Base-by-base conservation (phyloP, 495 filamentous ascomycete genomes). In the Acidomyces sp. region DNA sequence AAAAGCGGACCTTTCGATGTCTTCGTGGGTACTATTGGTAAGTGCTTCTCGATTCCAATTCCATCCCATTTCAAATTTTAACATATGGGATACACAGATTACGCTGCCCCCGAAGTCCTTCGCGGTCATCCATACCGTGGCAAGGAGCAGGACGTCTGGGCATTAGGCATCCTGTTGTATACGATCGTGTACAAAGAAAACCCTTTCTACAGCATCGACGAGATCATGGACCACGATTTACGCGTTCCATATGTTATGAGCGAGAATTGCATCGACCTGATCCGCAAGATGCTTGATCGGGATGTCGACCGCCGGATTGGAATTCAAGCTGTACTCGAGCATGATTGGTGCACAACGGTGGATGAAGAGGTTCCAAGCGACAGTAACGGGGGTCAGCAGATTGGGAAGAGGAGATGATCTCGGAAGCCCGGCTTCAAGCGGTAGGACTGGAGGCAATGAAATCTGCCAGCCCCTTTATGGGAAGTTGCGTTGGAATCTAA, bases 121-220 rank as follows among this genome's bases (percentile, higher is more conserved):
- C 82, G 83, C 23, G 90, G 90, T 28, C 78, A 77, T 55, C 80
- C 90, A 16, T 97, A 97, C 62, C 77, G 82, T 46, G 90, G 90
- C 52, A 92, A 87, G 60, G 87, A 93, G 58, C 92, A 97, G 65
- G 90, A 97, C 48, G 85, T 96, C 39, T 97, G 90, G 90, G 90
- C 90, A 11, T 72, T 96, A n/a, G 90, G 90, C 15, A 95, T 97
- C 48, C 70, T 96, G 6, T 76, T 97, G 22, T 97, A 97, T 66
- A 97, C 90, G 13, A 93, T 97, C 49, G 80, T 94, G 48, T 97
- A 96, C 69, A 96, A 96, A 60, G 90, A 97, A 64, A 97, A 97
- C 54, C 90, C 90, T 3, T 97, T 97, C 64, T 97, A 97, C 70
- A 93, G 82, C 58, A 87, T 97, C 53, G 92, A 97, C 57, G 90